Percentiles rank a stretch among this genome's conserved stretches.
phyloP scores from a whole-genome alignment of 2,329 filamentous ascomycete species.

The Venturia pyrina region DNA sequence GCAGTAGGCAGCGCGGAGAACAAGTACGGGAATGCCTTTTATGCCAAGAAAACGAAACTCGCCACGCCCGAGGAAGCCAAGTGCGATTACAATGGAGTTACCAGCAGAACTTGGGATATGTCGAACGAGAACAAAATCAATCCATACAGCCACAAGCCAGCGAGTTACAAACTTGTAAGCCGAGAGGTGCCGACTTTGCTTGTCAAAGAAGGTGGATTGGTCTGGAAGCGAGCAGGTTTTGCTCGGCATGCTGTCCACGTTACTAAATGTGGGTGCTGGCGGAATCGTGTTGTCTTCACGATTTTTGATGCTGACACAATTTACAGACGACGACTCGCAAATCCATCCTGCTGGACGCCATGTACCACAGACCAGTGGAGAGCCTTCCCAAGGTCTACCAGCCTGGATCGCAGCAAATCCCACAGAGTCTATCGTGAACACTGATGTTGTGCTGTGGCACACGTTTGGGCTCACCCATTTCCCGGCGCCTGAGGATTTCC shows the following conservation, averaged over 20 bases:
- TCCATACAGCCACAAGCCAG: slow-evolving; percentile 74
- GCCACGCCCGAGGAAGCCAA: slow-evolving; percentile 57
- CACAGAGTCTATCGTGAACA: slow-evolving; percentile 61
- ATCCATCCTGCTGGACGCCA: slow-evolving; percentile 79
- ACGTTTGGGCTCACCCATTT: slow-evolving; percentile 89
- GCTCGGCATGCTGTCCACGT: slow-evolving; percentile 81
- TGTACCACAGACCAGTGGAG: slow-evolving; percentile 77
- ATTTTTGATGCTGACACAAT: slow-evolving; percentile 14
- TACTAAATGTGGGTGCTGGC: slow-evolving; percentile 61
- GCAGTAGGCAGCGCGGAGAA: slow-evolving; percentile 75
- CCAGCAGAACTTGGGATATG: slow-evolving; percentile 83
- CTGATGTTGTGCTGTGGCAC: slow-evolving; percentile 85
- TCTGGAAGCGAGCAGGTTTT: slow-evolving; percentile 85
- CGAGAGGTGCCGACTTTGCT: slow-evolving; percentile 70
- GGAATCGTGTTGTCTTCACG: slow-evolving; percentile 9
- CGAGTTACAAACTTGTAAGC: slow-evolving; percentile 81
- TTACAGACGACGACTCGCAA: slow-evolving; percentile 63
- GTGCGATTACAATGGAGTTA: slow-evolving; percentile 73
- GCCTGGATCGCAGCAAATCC: slow-evolving; percentile 66
- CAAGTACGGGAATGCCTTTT: slow-evolving; percentile 84
- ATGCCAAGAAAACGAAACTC: slow-evolving; percentile 72
- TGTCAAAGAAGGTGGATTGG: slow-evolving; percentile 69
- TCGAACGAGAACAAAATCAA: slow-evolving; percentile 76
- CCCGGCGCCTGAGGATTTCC: slow-evolving; percentile 82
- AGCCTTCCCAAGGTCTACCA: slow-evolving; percentile 62